phyloP scores from a whole-genome alignment of 1,284 basidiomycete genomes.

The Jaminaea rosea region DNA sequence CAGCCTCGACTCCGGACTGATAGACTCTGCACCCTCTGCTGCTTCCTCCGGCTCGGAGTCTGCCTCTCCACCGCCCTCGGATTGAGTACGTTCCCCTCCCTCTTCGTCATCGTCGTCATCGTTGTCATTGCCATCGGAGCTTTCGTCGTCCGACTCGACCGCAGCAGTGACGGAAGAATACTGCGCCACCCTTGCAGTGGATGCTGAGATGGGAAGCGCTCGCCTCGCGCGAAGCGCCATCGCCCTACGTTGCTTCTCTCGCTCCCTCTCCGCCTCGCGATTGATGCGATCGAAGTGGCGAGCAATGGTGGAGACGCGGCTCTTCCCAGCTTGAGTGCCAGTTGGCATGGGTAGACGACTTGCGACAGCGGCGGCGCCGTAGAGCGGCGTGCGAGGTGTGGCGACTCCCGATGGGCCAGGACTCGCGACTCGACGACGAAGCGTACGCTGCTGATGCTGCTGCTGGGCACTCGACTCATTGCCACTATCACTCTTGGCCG shows the following conservation, averaged over 20 bases:
- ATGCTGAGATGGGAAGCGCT: conserved; percentile 83
- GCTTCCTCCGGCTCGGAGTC: conserved; percentile 82
- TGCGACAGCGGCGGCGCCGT: background rate
- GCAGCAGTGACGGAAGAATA: conserved; percentile 86
- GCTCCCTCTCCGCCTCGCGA: conserved; percentile 53
- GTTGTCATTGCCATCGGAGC: conserved; percentile 14
- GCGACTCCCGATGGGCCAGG: background rate
- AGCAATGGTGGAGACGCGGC: conserved; percentile 53
- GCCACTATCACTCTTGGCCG: background rate
- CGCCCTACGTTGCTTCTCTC: conserved; percentile 49
- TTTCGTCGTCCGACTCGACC: conserved; percentile 63
- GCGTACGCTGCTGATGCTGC: conserved; percentile 2
- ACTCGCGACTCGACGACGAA: conserved; percentile 10
- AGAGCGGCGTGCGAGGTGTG: too few relatives aligned
- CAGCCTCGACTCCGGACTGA: too few relatives aligned
- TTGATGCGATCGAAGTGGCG: conserved; percentile 53
- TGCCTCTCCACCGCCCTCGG: conserved; percentile 51
- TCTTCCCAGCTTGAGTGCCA: background rate
- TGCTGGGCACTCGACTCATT: background rate
- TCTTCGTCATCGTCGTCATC: conserved; percentile 15
- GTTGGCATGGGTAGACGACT: background rate
- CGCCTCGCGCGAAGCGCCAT: conserved; percentile 63
- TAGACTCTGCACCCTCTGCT: conserved; percentile 53
- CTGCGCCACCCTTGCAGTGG: conserved; percentile 79
- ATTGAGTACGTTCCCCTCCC: background rate